A percentile compares a stretch with the other conserved stretches of the same genome.
Evolutionary conservation across 176 grass and related monocot genomes (phyloP).

Genomic region (Paspalum notatum): DNA sequence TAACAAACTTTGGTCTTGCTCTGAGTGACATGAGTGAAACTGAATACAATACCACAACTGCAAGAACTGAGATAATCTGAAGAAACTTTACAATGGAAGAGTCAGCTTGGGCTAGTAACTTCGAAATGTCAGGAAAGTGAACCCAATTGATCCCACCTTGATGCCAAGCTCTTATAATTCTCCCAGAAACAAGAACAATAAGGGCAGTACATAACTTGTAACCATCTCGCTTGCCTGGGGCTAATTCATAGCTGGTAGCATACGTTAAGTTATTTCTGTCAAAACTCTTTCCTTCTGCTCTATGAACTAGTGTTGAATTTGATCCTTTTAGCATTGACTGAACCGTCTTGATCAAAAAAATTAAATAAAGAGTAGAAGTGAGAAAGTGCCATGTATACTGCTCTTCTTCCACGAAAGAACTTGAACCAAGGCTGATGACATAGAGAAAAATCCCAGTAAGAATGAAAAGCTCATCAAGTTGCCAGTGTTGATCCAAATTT

Average conservation of each 20-base stretch:
- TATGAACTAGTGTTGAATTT: constrained; percentile 35
- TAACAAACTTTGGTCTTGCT: constrained; percentile 39
- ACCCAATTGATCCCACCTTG: constrained; percentile 95
- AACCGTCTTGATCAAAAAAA: constrained; percentile 70
- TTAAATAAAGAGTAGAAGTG: constrained; percentile 79
- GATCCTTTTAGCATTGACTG: constrained; percentile 55
- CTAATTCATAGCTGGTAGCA: constrained; percentile 36
- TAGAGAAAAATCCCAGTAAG: constrained; percentile 64
- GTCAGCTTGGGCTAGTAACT: constrained; percentile 62
- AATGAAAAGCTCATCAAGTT: constrained; percentile 75
- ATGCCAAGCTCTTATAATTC: constrained; percentile 94
- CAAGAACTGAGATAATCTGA: constrained; percentile 68
- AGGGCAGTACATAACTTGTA: constrained; percentile 55
- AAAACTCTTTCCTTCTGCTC: constrained; percentile 19
- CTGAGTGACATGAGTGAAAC: constrained; percentile 50
- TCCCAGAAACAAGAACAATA: constrained; percentile 74
- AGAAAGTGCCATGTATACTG: constrained; percentile 97
- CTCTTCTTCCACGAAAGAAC: constrained; percentile 99
- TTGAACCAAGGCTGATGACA: constrained; percentile 75
- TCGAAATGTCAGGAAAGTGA: constrained; percentile 91
- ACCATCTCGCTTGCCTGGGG: constrained; percentile 19
- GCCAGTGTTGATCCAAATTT: constrained; percentile 39
- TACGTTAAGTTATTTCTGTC: constrained; percentile 13
- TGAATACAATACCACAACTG: constrained; percentile 50
- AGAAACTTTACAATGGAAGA: constrained; percentile 67